Evolutionary conservation across 2,329 filamentous ascomycete genomes (phyloP), one percentile per base, ranked within the genome.

Genomic region (Dothistroma septosporum): DNA sequence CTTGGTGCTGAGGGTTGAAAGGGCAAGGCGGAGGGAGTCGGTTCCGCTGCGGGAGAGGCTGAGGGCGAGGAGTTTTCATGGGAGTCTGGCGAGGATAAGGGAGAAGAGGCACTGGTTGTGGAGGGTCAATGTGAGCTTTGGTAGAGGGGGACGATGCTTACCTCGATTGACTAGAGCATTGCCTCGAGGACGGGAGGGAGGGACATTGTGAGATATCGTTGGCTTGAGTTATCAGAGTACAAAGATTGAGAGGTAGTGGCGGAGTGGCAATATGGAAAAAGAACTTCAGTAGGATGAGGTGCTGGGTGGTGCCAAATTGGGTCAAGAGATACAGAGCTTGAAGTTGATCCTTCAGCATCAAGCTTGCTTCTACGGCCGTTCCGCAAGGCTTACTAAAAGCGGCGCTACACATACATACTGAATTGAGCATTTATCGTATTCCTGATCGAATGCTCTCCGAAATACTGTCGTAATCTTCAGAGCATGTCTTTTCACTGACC

Each of bases 21-120:
- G 58, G 24, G 69, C 66, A 31, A 61, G 48, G 22, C 61, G 66
- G 61, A 67, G 64, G 28, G 63, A 64, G 28, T 66, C 57, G 5
- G 69, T 70, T 22, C 69, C 69, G 1, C 68, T 70, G 19, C 68
- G 66, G 11, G 65, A 64, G 49, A 66, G 58, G 33, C 69, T 62
- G 12, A 68, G 53, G 16, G 59, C 64, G 10, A 70, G 55, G 11
- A 70, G n/a, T 64, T 55, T 66, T 52, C 60, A 70, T 62, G 3
- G 66, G 65, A 14, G 33, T 10, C 14, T 24, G 35, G 31, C 52
- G 8, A 53, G 37, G 37, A 7, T 44, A 4, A 7, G 37, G 37
- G 12, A 4, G 14, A 19, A 44, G 37, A 44, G n/a, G n/a, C 24
- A 28, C 24, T 28, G 37, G 37, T 19, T 3, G 37, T 44, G 37